Evolutionary conservation across 208 protist species (phyloP), one percentile per base, ranked within the genome.

Genomic region (Wallacemonas sp.): DNA sequence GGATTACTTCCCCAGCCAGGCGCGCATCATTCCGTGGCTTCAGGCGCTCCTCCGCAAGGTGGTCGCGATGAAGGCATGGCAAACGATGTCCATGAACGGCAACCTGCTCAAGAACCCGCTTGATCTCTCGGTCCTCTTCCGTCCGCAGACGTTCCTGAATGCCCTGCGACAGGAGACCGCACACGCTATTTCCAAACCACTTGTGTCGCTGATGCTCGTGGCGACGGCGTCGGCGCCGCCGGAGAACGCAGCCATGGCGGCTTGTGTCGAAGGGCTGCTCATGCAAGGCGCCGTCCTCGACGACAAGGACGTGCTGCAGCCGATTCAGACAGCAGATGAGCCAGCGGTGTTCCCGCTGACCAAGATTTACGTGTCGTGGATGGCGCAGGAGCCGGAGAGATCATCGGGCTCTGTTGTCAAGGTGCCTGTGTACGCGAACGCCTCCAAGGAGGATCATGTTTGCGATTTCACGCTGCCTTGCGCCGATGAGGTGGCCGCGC

Each of bases 111-210:
- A 71, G 36, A 19, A 57, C 8, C 63, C 81, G 6, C 44, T 99
- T 2, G 73, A 93, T 34, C 82, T 98, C 15, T 78, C 80, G 13
- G 70, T 87, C 45, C 78, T 99, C 6, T 91, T 99, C 66, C 81
- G 92, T 8, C 93, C 97, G 2, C 70, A 89, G 57, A 98, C 95
- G 33, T 98, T 98, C 63, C 66, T 99, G 24, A 98, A 98, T 57
- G 97, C 97, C 29, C 70, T 99, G 44, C 87, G 96, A 2, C 97
- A 98, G 78, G 85, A 98, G 69, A 98, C 94, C 12, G 93, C 96
- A 1, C 87, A 97, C 53, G 54, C 66, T 3, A 73, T 77, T 17
- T 59, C 73, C 41, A 71, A 84, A 64, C 81, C 94, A 3, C 84
- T 99, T 26, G 95, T 95, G 32, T 78, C 82, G 9, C 73, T 97